Percentiles rank a stretch among this genome's conserved stretches.
phyloP scores from a whole-genome alignment of 495 filamentous ascomycete species.

The Daldinia grandis region DNA sequence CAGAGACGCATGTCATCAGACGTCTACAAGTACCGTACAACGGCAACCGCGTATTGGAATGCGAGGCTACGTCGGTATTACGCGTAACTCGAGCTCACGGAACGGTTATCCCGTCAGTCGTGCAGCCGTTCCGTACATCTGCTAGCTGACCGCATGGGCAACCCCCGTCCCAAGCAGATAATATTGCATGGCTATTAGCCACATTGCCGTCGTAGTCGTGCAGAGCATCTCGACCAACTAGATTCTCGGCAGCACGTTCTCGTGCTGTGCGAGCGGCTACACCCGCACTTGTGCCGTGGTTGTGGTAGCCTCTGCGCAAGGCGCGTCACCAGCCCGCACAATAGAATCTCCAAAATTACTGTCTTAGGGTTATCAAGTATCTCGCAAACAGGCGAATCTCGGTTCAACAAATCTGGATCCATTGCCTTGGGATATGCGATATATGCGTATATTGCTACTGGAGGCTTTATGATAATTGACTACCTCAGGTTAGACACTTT shows the following conservation, averaged over 20 bases:
- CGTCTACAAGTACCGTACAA: conserved; percentile 25
- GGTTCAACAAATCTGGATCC: conserved; percentile 40
- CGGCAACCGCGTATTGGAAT: conserved; percentile 7
- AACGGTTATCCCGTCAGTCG: conserved; percentile 28
- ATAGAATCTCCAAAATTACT: conserved; percentile 13
- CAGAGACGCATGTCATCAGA: conserved; percentile 34
- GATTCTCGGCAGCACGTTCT: conserved; percentile 31
- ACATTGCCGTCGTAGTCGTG: conserved; percentile 16
- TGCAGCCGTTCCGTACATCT: conserved; percentile 20
- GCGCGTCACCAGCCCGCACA: conserved; percentile 27
- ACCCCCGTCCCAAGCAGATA: conserved; percentile 11
- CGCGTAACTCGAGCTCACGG: conserved; percentile 23
- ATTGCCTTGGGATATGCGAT: conserved; percentile 30
- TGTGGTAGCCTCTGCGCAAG: conserved; percentile 23
- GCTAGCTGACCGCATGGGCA: conserved; percentile 28
- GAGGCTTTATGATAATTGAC: conserved; percentile 21
- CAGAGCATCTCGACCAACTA: conserved; percentile 7
- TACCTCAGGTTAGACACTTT: background rate
- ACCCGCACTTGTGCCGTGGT: conserved; percentile 32
- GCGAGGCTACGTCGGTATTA: conserved; percentile 20
- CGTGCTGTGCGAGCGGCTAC: conserved; percentile 34
- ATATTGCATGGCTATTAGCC: conserved; percentile 32
- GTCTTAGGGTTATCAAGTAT: conserved; percentile 26
- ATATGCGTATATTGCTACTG: conserved; percentile 4
- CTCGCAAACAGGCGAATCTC: conserved; percentile 34